Evolutionary conservation across 1,284 basidiomycete genomes (phyloP).

Genomic region (Cronartium quercuum): DNA sequence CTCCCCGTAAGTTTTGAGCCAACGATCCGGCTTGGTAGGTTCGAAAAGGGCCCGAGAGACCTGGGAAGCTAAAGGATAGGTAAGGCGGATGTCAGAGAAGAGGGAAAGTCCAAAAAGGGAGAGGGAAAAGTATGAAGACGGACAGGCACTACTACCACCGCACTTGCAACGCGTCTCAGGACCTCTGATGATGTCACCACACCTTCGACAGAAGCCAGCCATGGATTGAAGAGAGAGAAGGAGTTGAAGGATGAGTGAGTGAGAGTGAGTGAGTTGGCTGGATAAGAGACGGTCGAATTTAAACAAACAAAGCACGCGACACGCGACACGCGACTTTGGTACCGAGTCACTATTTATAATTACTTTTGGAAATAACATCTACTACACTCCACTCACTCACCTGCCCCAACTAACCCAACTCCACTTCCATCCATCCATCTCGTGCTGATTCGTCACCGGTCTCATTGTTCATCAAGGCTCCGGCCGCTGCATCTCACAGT

Average conservation of each 20-base stretch:
- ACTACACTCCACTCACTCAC: no score
- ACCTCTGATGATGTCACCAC: conserved; percentile 34
- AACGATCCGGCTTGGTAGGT: conserved; percentile 28
- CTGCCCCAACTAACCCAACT: no score
- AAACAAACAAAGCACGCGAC: no score
- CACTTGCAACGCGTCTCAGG: conserved; percentile 36
- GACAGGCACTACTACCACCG: conserved; percentile 33
- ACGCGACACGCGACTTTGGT: no score
- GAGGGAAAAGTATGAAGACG: neutral
- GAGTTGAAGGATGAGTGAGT: neutral
- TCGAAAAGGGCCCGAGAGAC: conserved; percentile 37
- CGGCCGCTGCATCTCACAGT: no score
- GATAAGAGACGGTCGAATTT: neutral
- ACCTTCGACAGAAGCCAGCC: conserved; percentile 38
- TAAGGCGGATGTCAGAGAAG: neutral
- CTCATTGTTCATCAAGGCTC: no score
- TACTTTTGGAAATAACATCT: no score
- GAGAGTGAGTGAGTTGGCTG: neutral
- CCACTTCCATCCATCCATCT: no score
- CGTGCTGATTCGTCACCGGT: no score
- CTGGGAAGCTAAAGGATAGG: conserved; percentile 10
- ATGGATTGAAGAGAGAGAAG: neutral
- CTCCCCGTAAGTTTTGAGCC: conserved; percentile 36
- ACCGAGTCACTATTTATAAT: no score
- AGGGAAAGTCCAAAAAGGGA: neutral